Evolutionary conservation across 495 filamentous ascomycete species (phyloP), one percentile per base, ranked within the genome.

Genomic region (Aspergillus olivimuriae): DNA sequence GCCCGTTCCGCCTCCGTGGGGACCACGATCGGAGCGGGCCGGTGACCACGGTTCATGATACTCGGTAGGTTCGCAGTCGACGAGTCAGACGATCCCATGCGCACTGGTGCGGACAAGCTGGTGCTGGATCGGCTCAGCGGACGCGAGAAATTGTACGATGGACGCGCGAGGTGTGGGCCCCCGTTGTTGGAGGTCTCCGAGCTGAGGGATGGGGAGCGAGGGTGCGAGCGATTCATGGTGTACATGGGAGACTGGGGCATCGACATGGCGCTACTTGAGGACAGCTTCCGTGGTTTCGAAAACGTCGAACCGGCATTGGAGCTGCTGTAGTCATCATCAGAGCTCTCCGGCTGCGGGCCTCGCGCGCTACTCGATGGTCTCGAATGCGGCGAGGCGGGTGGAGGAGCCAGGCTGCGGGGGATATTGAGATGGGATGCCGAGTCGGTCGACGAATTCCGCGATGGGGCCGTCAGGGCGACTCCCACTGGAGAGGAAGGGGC

Each of bases 61-160:
- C 52, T 46, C 14, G 47, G 37, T 11, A 31, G 44, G 12, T 43
- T 40, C 6, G 37, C 40, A 5, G 44, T 19, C 10, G 35, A 22
- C 14, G 44, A 40, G 33, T 61, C 64, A 4, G 56, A 58, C 39
- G 34, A 52, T 38, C 44, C 66, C 50, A 21, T 69, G 6, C 54
- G 44, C 24, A 56, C 47, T 1, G 65, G 59, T 0, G 61, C 61
- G 6, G 66, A 80, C 11, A 86, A 75, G 35, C 77, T 81, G 4
- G 69, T 66, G 42, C 82, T 83, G 7, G 84, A 81, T 48, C 88
- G 76, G 62, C 92, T 95, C 21, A 92, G 51, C 2, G 92, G 92
- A 5, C 92, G 73, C 2, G 92, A 96, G 62, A 97, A 97, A 61
- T 97, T 98, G 58, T 90, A 91, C 1, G 84, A 74, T 2, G 87